Base-by-base conservation (phyloP, 1,139 yeast genomes). In the Candida sp. region DNA sequence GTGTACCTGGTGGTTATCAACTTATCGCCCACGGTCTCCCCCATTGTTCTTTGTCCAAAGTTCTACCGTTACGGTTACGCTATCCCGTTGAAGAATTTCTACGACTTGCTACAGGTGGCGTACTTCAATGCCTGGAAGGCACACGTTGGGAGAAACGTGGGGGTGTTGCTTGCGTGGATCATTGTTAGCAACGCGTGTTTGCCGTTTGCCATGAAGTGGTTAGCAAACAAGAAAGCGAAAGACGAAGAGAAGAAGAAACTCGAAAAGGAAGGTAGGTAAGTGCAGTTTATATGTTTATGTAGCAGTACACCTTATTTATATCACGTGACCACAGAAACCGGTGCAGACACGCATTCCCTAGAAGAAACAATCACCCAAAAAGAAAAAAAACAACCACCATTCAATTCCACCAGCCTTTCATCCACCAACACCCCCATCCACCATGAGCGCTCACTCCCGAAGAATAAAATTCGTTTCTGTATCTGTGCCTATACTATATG, bases 401-500 rank as follows among this genome's bases (percentile, higher is more conserved):
- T 34, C 23, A 23, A 32, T 4, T 33, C 2, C 5, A 17, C 17
- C 17, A 17, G 17, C 17, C 1, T 17, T 17, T 17, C 17, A 17
- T 17, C 17, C 17, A 17, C 31, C 31, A 28, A 28, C 31, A 28
- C 9, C 31, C 9, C 7, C 31, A 28, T 28, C 31, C 9, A 2
- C 31, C 31, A 28, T 57, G 57, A 57, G 58, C 48, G 45, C 57
- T 4, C 49, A 47, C 34, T 53, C 59, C 2, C 72, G 71, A 57
- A 64, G 82, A 58, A 73, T 77, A 48, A 77, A 88, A 73, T 90
- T 90, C 58, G 80, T 93, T 8, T 85, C 96, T 0, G 84, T 93
- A 12, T 80, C 94, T 2, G 85, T 96, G 48, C 98, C 99, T 1
- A 84, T 94, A 30, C 68, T 90, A 31, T 92, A 91, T 63, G 99